A percentile compares a stretch with the other conserved stretches of the same genome.
phyloP scores from a whole-genome alignment of 2,329 filamentous ascomycete species.

The Fusarium irregulare region DNA sequence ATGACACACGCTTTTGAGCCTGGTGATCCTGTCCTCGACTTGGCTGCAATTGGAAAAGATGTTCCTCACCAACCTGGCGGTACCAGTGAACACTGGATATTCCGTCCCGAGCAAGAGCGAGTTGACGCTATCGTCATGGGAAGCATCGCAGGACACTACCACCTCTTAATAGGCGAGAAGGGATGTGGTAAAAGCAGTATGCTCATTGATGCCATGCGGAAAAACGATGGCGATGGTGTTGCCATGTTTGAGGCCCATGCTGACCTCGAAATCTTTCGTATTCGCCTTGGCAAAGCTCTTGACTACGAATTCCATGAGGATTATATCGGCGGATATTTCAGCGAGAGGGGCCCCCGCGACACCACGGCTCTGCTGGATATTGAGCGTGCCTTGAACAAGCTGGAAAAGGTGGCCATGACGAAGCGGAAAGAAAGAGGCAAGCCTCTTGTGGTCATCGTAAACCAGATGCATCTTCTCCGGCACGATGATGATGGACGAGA shows the following conservation, averaged over 20 bases:
- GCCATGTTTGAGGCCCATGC: conserved; percentile 98
- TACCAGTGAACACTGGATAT: conserved; percentile 73
- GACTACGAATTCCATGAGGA: conserved; percentile 99
- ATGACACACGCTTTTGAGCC: conserved; percentile 93
- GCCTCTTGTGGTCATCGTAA: conserved; percentile 92
- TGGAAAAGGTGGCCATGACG: conserved; percentile 91
- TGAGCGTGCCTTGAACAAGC: conserved; percentile 95
- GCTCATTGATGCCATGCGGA: conserved; percentile 94
- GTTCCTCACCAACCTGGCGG: conserved; percentile 58
- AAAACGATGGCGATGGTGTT: conserved; percentile 87
- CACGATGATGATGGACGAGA: conserved; percentile 95
- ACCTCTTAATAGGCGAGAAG: conserved; percentile 93
- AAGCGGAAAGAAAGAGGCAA: conserved; percentile 70
- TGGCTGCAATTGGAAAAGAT: conserved; percentile 75
- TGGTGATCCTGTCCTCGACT: conserved; percentile 87
- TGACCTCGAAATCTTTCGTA: conserved; percentile 93
- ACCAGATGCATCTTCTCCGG: conserved; percentile 89
- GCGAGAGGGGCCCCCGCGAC: conserved; percentile 90
- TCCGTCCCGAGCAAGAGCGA: conserved; percentile 81
- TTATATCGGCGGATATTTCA: conserved; percentile 96
- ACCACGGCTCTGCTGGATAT: conserved; percentile 94
- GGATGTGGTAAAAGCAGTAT: conserved; percentile 97
- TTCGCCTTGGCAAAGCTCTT: conserved; percentile 90
- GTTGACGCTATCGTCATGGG: conserved; percentile 89
- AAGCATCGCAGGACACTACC: conserved; percentile 81